Evolutionary conservation across 805 yeast genomes (phyloP).

Genomic region (Lipomyces yamadae): DNA sequence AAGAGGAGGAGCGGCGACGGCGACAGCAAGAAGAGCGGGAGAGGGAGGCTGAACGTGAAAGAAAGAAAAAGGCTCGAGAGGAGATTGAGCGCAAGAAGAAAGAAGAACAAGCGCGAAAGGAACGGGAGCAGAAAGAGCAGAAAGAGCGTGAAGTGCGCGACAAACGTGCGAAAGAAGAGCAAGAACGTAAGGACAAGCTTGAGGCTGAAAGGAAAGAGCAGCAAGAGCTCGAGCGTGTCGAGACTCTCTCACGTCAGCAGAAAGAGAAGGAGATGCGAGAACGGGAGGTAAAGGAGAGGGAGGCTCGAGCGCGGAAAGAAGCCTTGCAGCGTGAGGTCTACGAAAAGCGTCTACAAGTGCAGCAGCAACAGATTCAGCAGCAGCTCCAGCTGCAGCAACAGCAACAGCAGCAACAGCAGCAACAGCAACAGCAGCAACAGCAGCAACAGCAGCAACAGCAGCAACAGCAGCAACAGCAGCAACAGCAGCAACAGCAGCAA

Average conservation of each 20-base stretch:
- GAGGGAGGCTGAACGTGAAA: constrained; percentile 33
- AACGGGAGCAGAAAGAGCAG: constrained; percentile 29
- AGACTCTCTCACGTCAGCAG: constrained; percentile 28
- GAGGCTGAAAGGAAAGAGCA: constrained; percentile 25
- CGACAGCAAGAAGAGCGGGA: constrained; percentile 36
- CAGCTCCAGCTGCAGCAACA: constrained; percentile 29
- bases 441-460: not conserved
- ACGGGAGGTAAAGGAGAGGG: constrained; percentile 35
- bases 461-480: constrained; percentile 7
- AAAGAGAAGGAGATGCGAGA: constrained; percentile 33
- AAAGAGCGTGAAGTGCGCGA: constrained; percentile 32
- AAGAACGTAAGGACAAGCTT: constrained; percentile 21
- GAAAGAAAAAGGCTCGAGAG: constrained; percentile 34
- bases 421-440: constrained; percentile 12
- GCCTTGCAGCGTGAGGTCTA: constrained; percentile 30
- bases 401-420: constrained; percentile 16
- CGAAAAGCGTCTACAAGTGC: constrained; percentile 30
- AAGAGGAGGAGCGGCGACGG: constrained; percentile 34
- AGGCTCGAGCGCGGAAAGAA: constrained; percentile 35
- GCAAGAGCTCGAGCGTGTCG: constrained; percentile 30
- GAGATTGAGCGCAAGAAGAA: constrained; percentile 33
- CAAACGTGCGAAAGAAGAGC: constrained; percentile 31
- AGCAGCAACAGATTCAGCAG: constrained; percentile 33
- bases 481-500: constrained; percentile 15
- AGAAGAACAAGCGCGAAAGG: constrained; percentile 31